phyloP scores from a whole-genome alignment of 2,329 filamentous ascomycete genomes.

The Scopulariopsis brevicaulis region DNA sequence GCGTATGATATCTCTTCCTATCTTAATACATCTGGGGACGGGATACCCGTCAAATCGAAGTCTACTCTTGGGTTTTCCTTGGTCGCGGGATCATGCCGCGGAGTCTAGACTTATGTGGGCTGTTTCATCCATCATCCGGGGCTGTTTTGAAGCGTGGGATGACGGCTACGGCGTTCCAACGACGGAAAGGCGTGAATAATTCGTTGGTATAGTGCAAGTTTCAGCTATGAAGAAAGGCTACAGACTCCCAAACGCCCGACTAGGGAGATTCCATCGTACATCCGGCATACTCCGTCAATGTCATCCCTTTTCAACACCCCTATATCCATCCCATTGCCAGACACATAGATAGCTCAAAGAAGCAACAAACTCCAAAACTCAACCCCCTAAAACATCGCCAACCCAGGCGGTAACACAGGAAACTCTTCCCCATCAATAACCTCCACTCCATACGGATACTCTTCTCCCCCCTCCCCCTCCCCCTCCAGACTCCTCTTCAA shows the following conservation, averaged over 20 bases:
- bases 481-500: conserved; percentile 29
- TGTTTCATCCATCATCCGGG: too few species aligned
- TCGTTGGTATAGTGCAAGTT: too few species aligned
- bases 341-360: neutral
- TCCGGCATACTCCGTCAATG: too few species aligned
- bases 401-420: conserved; percentile 21
- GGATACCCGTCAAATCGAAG: too few species aligned
- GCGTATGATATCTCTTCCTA: conserved; percentile 2
- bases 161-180: too few species aligned
- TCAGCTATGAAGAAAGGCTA: too few species aligned
- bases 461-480: conserved; percentile 5
- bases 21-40: neutral
- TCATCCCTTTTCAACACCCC: neutral
- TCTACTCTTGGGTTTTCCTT: too few species aligned
- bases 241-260: neutral
- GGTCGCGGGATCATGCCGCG: too few species aligned
- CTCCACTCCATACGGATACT: conserved; percentile 22
- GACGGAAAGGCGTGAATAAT: too few species aligned
- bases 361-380: neutral
- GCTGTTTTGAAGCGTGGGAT: too few species aligned
- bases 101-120: too few species aligned
- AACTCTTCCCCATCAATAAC: conserved; percentile 27
- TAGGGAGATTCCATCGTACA: neutral
- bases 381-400: neutral
- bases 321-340: neutral